These are phyloP conservation scores for Leptomonas pyrrhocoris DNA, from an alignment of 208 protist genomes.

Conservation along the genomic window DNA sequence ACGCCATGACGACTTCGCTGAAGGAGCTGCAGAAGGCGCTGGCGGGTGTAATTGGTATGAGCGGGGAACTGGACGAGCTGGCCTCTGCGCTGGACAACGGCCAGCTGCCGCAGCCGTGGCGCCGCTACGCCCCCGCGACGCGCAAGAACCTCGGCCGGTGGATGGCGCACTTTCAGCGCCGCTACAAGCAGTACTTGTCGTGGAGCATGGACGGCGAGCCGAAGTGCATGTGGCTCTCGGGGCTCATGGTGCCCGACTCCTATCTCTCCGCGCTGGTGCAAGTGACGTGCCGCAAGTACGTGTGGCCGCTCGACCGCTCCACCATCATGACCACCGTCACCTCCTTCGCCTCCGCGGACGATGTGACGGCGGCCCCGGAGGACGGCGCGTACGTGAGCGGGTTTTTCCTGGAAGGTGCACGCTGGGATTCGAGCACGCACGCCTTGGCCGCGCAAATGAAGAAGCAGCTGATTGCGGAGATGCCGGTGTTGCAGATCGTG, in stretches of 20 bases:
- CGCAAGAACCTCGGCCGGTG: slow-evolving; percentile 96
- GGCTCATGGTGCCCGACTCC: slow-evolving; percentile 98
- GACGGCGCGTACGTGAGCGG: slow-evolving; percentile 97
- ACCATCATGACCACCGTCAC: slow-evolving; percentile 96
- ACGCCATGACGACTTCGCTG: slow-evolving; percentile 91
- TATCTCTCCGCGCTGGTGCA: slow-evolving; percentile 98
- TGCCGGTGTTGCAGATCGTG: slow-evolving; percentile 98
- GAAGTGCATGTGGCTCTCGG: slow-evolving; percentile 98
- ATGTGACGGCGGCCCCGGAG: slow-evolving; percentile 81
- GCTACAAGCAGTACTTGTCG: slow-evolving; percentile 94
- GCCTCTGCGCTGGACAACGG: slow-evolving; percentile 94
- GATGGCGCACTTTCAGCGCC: slow-evolving; percentile 95
- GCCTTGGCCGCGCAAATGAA: slow-evolving; percentile 90
- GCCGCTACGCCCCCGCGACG: slow-evolving; percentile 93
- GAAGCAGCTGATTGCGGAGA: slow-evolving; percentile 96
- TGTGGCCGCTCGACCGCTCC: slow-evolving; percentile 98
- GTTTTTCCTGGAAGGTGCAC: slow-evolving; percentile 97
- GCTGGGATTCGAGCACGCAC: slow-evolving; percentile 93
- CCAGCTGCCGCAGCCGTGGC: slow-evolving; percentile 94
- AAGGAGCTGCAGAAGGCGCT: slow-evolving; percentile 96
- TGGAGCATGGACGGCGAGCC: slow-evolving; percentile 97
- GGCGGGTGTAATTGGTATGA: slow-evolving; percentile 98
- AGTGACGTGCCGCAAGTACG: slow-evolving; percentile 97
- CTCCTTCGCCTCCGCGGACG: slow-evolving; percentile 53
- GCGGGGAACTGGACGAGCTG: slow-evolving; percentile 95